phyloP scores from a whole-genome alignment of 202 grass and related monocot species.

The Carex arenaria region DNA sequence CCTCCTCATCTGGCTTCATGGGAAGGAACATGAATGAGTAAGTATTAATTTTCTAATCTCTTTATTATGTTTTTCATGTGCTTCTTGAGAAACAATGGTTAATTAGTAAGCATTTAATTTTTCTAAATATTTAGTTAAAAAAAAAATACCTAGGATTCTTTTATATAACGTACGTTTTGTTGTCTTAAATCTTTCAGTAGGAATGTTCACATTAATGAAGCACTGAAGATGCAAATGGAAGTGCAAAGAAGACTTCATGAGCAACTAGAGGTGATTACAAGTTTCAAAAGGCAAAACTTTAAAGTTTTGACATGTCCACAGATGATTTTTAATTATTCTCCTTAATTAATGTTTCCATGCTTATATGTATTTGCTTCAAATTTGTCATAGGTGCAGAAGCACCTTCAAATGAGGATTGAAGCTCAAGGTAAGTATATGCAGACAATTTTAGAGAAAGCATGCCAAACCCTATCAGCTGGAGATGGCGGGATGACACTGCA shows the following conservation, averaged over 20 bases:
- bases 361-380: slow-evolving; percentile 16
- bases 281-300: slow-evolving; percentile 8
- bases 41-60: slow-evolving; percentile 18
- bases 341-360: slow-evolving; percentile 13
- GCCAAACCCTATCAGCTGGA: slow-evolving; percentile 51
- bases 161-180: background rate
- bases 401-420: slow-evolving; percentile 90
- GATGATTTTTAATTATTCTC: background rate
- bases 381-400: slow-evolving; percentile 71
- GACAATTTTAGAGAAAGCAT: slow-evolving; percentile 89
- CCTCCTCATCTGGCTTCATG: slow-evolving; percentile 74
- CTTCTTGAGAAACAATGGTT: slow-evolving; percentile 5
- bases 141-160: background rate
- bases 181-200: slow-evolving; percentile 37
- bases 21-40: slow-evolving; percentile 82
- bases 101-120: background rate
- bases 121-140: background rate
- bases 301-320: background rate
- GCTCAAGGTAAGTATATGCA: slow-evolving; percentile 99
- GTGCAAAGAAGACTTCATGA: slow-evolving; percentile 87
- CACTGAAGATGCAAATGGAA: slow-evolving; percentile 88
- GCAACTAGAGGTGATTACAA: slow-evolving; percentile 66
- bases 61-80: background rate
- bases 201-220: slow-evolving; percentile 67
- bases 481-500: slow-evolving; percentile 19